phyloP scores from a whole-genome alignment of 805 yeast species.

The Jamesozyma jinghongensis region DNA sequence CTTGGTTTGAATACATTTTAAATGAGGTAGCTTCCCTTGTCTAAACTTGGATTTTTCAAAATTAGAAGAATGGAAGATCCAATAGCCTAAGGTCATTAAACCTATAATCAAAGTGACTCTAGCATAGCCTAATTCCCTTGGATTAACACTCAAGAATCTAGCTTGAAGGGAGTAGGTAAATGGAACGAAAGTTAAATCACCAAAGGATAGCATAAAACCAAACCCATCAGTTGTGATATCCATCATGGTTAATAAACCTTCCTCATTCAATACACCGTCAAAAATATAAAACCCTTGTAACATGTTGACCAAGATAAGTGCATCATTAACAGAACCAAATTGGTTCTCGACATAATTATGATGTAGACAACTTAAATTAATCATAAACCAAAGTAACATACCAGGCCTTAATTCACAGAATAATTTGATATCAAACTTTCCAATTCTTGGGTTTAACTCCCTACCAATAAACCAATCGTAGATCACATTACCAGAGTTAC shows the following conservation, averaged over 20 bases:
- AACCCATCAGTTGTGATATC: constrained; percentile 95
- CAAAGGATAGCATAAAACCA: constrained; percentile 93
- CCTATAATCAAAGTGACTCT: constrained; percentile 32
- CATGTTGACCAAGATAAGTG: constrained; percentile 56
- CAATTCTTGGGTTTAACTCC: constrained; percentile 81
- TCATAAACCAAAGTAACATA: constrained; percentile 70
- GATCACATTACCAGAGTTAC: constrained; percentile 64
- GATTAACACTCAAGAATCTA: constrained; percentile 63
- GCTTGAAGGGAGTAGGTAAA: constrained; percentile 84
- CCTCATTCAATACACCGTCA: constrained; percentile 89
- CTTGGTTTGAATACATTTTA: constrained; percentile 60
- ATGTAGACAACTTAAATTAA: constrained; percentile 73
- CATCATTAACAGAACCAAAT: constrained; percentile 54
- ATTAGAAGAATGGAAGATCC: constrained; percentile 77
- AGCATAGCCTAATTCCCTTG: constrained; percentile 32
- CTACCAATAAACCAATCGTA: constrained; percentile 98
- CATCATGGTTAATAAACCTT: constrained; percentile 86
- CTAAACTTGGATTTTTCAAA: constrained; percentile 78
- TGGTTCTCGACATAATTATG: constrained; percentile 50
- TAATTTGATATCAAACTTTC: constrained; percentile 76
- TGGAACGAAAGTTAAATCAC: constrained; percentile 88
- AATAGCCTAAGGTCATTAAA: constrained; percentile 57
- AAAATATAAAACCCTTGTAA: constrained; percentile 76
- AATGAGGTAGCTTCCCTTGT: constrained; percentile 60
- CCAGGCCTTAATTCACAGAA: constrained; percentile 96